Base-by-base conservation (phyloP, 345 rosid species). In the Eutrema yunnanense region DNA sequence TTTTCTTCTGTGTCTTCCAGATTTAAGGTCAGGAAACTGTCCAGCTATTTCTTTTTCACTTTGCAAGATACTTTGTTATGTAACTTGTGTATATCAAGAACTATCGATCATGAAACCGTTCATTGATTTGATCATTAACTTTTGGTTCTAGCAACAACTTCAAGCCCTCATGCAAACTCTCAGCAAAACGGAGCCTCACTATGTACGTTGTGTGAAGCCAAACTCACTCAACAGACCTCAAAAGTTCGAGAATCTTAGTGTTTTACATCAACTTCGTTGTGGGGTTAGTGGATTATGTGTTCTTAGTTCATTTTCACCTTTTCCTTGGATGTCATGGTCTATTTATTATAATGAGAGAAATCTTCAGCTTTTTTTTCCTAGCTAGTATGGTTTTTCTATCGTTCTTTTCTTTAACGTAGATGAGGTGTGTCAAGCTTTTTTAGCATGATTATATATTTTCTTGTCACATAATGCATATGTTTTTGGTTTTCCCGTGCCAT, bases 101-200 rank as follows among this genome's bases (percentile, higher is more conserved):
- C 29, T 55, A 4, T 16, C 12, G 51, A 48, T 32, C 14, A 8
- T 64, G 46, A 44, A 41, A 27, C 41, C 41, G 10, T 67, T 53
- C 38, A 6, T 34, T 9, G 46, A 57, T 80, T 19, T 65, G 73
- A 57, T 60, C 72, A 26, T 22, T 48, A 55, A 56, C 30, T 47
- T 68, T 68, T 74, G 62, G 60, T 64, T 76, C 50, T 68, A 94
- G 98, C 98, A 91, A 91, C 98, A 94, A 94, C 97, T 94, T 81
- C 98, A 94, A 81, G 80, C 98, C 16, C 96, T 94, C 52, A 89
- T 91, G 98, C 97, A 94, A 82, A 94, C 96, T 19, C 98, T 94
- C 74, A 92, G 78, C 84, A 53, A 83, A 57, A 94, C 98, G 3
- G 96, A 92, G 80, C 98, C 98, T 81, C 98, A 94, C 78, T 94